Evolutionary conservation across 148 eudicot species (phyloP), one percentile per base, ranked within the genome.

Genomic region (Talinum fruticosum): DNA sequence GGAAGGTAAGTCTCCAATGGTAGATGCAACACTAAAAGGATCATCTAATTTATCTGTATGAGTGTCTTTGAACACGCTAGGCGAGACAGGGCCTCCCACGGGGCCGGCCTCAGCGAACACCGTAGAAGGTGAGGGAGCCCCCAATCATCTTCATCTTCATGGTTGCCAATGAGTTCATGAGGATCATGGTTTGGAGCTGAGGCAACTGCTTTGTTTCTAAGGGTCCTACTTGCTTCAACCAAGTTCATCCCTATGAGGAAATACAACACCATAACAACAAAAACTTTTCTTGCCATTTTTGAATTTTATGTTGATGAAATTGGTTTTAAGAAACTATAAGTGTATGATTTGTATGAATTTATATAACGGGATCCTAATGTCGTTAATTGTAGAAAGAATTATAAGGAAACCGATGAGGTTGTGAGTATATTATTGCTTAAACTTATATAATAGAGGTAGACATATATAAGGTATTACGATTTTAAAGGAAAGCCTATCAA

Each of bases 41-140:
- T 69, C 0, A 21, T 32, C 10, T 15, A 68, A 30, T 0, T 57
- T 38, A 13, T 34, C 2, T 14, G 44, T 65, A 8, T 73, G 36
- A 2, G 14, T 29, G 19, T 69, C 37, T 0, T 66, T 1, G 19
- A 79, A 51, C 18, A 32, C 2, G 2, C 73, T 79, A 0, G 38
- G 74, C 0, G 82, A 74, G 3, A 82, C 61, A 0, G 85, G 85
- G 0, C 82, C 82, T 12, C 85, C 85, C 21, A 38, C 79, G 0
- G 85, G 85, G n/a, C 69, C 85, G 0, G 79, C 82, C 69, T 75
- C 73, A 0, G 82, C 85, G 15, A 82, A 82, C 59, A 1, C 19
- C 35, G 6, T 1, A 1, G 54, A 14, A 14, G 73, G 54, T 2
- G 41, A 26, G 3, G 12, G 49, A 13, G 38, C 1, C 2, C 28